Evolutionary conservation across 441 rosid species (phyloP), one percentile per base, ranked within the genome.

Genomic region (Mallotus japonicus): DNA sequence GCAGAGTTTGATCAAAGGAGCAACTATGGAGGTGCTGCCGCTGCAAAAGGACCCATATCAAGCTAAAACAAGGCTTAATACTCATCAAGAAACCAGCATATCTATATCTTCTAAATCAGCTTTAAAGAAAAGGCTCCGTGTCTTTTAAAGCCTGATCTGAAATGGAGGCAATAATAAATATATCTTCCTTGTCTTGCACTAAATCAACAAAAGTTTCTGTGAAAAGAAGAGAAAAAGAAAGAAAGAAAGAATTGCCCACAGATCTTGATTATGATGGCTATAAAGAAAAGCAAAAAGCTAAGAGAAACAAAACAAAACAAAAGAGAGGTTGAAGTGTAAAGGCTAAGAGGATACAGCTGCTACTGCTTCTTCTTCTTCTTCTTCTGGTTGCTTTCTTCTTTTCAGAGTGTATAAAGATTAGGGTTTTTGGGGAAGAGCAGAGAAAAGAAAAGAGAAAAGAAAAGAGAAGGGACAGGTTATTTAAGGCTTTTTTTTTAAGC

Each of bases 391-490:
- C 69, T 65, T 19, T 56, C 19, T 22, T 47, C 9, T 14, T 50
- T 13, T 60, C 9, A 12, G 28, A 53, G 50, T 0, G 49, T 69
- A 17, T 40, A 10, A 22, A 73, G 76, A 76, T 78, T 89, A 89
- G 91, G 91, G 89, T 86, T 87, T 84, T n/a, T 9, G 67, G 73
- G 24, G 75, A 28, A 67, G 78, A n/a, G 79, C 71, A 73, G 67
- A 62, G 76, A 74, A 54, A 54, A 54, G 22, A 17, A n/a, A 54
- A n/a, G 12, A 10, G 12, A 44, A 44, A 44, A 44, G 12, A 8
- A 10, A 44, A 73, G 63, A 69, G 65, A n/a, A 13, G 16, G 22
- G 76, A 42, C 20, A 73, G 79, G 76, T 81, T 74, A 74, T 73
- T 80, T 76, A 77, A 69, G 74, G 71, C 67, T 28, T 28, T 66